phyloP scores from a whole-genome alignment of 441 rosid species.

The Melianthus villosus region DNA sequence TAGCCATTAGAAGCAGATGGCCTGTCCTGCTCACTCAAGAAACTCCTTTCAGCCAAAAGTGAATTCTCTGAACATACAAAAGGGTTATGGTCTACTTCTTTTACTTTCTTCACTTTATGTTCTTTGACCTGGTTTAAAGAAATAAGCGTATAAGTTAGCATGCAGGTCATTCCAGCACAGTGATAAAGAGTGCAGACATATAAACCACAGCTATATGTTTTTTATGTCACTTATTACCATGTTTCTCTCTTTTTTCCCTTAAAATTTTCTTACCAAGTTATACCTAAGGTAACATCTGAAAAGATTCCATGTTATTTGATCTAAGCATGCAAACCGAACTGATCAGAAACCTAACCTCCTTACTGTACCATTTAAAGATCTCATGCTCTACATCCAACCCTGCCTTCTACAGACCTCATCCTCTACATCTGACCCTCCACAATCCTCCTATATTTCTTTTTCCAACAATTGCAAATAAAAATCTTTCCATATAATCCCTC shows the following conservation, averaged over 20 bases:
- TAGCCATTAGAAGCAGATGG: slow-evolving; percentile 19
- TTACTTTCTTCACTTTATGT: slow-evolving; percentile 29
- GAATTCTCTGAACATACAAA: slow-evolving; percentile 37
- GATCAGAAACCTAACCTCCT: no score
- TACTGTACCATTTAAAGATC: no score
- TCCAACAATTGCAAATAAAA: background rate
- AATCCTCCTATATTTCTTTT: background rate
- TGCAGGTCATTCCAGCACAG: slow-evolving; percentile 8
- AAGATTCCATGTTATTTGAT: no score
- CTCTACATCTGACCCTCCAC: background rate
- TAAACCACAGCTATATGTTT: no score
- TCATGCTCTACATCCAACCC: no score
- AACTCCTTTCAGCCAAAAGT: slow-evolving; percentile 44
- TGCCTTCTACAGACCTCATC: no score
- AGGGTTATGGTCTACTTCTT: slow-evolving; percentile 22
- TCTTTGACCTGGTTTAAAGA: slow-evolving; percentile 34
- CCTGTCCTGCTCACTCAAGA: slow-evolving; percentile 19
- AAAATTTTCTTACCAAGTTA: no score
- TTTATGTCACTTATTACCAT: no score
- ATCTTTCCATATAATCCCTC: background rate
- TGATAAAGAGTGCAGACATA: no score
- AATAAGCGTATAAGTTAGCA: slow-evolving; percentile 2
- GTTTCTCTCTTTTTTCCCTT: no score
- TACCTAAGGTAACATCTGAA: no score
- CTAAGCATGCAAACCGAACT: no score